Percentiles rank a stretch among this genome's conserved stretches.
These are phyloP conservation scores for Phycomyces nitens DNA, from an alignment of 192 early-diverging fungal genomes.

Conservation along the genomic window DNA sequence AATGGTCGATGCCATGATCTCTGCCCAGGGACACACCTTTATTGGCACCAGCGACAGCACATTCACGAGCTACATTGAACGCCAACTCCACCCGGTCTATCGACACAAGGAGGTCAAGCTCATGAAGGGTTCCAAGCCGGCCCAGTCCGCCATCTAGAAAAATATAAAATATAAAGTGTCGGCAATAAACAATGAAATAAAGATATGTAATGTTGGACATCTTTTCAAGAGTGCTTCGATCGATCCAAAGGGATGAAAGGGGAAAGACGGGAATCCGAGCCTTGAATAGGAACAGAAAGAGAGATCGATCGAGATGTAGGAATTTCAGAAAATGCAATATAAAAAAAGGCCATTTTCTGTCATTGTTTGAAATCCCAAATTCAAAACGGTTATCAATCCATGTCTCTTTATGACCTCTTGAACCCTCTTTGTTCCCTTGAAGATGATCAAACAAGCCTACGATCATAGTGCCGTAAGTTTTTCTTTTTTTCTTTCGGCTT, in stretches of 20 bases:
- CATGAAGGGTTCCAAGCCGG: not conserved
- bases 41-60: conserved; percentile 48
- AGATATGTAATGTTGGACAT: too few species aligned
- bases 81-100: conserved; percentile 36
- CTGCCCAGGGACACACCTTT: conserved; percentile 48
- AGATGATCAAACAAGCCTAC: too few species aligned
- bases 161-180: not conserved
- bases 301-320: conserved; percentile 13
- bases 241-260: conserved; percentile 2
- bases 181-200: not conserved
- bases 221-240: not conserved
- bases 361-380: too few species aligned
- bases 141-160: not conserved
- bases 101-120: conserved; percentile 9
- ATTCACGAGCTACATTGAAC: conserved; percentile 43
- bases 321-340: conserved; percentile 1
- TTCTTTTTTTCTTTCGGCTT: conserved; percentile 6
- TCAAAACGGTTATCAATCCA: too few species aligned
- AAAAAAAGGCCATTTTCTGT: conserved; percentile 4
- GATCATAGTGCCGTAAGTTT: not conserved
- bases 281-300: conserved; percentile 7
- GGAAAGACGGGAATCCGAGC: not conserved
- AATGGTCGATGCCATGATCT: conserved; percentile 52
- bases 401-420: not conserved
- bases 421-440: too few species aligned